Conservation (phyloP, 2,329 filamentous ascomycete genomes). For the Ophiostoma sp. region DNA sequence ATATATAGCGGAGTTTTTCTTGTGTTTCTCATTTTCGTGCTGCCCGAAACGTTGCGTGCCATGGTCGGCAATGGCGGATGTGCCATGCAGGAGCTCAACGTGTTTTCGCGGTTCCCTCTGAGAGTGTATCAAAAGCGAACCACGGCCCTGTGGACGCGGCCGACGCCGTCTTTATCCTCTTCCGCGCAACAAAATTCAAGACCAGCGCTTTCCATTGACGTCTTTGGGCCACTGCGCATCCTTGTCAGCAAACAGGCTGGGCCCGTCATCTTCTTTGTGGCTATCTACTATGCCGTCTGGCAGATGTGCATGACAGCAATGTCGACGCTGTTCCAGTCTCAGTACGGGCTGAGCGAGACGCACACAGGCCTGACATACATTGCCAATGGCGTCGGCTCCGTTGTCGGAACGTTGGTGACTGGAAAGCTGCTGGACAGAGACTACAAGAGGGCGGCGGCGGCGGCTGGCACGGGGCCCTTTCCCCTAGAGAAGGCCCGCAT, state of each 20-base stretch:
- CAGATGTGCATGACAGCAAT: constrained; percentile 50
- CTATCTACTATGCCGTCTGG: constrained; percentile 52
- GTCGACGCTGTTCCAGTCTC: constrained; percentile 43
- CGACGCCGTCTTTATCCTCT: background rate
- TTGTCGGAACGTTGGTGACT: constrained; percentile 44
- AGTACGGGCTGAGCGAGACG: constrained; percentile 46
- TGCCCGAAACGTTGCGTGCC: constrained; percentile 55
- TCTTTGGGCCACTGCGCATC: constrained; percentile 48
- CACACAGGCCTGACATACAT: constrained; percentile 51
- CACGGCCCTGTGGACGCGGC: constrained; percentile 23
- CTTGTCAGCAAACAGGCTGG: constrained; percentile 53
- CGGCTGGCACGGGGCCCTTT: constrained; percentile 44
- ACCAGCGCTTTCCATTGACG: constrained; percentile 41
- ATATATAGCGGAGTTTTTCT: constrained; percentile 50
- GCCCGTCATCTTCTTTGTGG: constrained; percentile 48
- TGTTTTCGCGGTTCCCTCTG: constrained; percentile 48
- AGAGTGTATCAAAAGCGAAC: constrained; percentile 34
- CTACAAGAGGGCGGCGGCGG: constrained; percentile 56
- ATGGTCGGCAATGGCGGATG: constrained; percentile 59
- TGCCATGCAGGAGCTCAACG: constrained; percentile 51
- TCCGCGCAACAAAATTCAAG: constrained; percentile 31
- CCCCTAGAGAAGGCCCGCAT: constrained; percentile 48
- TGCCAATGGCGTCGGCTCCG: constrained; percentile 48
- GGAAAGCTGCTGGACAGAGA: constrained; percentile 60
- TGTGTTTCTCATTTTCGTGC: constrained; percentile 47